Percentiles rank a stretch among this genome's conserved stretches.
phyloP scores from a whole-genome alignment of 1,284 basidiomycete species.

The Omphalotus olearius region DNA sequence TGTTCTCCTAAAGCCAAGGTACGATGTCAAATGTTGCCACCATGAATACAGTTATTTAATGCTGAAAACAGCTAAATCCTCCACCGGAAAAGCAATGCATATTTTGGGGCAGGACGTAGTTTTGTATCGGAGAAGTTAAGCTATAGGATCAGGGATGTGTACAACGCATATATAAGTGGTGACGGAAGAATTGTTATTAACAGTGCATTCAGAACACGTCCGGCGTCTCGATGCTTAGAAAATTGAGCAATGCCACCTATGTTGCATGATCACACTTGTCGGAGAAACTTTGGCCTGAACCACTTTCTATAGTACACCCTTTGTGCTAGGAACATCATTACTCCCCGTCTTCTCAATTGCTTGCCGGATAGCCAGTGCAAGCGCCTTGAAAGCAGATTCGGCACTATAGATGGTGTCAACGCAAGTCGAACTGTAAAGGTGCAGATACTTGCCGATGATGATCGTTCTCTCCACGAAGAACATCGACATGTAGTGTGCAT shows the following conservation, averaged over 20 bases:
- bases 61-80: conserved; percentile 52
- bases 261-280: too few species aligned
- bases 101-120: conserved; percentile 40
- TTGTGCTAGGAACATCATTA: conserved; percentile 94
- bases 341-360: conserved; percentile 89
- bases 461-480: conserved; percentile 93
- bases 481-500: conserved; percentile 92
- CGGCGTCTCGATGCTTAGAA: too few species aligned
- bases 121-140: neutral
- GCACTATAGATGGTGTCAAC: conserved; percentile 47
- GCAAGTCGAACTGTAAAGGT: conserved; percentile 6
- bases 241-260: too few species aligned
- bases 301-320: conserved; percentile 70
- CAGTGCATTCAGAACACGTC: too few species aligned
- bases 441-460: conserved; percentile 79
- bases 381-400: conserved; percentile 97
- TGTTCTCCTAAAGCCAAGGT: conserved; percentile 71
- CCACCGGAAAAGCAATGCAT: conserved; percentile 61
- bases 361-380: conserved; percentile 93
- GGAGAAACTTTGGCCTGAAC: too few species aligned
- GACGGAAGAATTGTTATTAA: neutral
- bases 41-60: too few species aligned
- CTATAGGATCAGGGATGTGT: neutral
- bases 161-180: neutral
- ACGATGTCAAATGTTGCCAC: conserved; percentile 14